Base-by-base conservation (phyloP, 768 basidiomycete species). In the Boletus reticulatus region DNA sequence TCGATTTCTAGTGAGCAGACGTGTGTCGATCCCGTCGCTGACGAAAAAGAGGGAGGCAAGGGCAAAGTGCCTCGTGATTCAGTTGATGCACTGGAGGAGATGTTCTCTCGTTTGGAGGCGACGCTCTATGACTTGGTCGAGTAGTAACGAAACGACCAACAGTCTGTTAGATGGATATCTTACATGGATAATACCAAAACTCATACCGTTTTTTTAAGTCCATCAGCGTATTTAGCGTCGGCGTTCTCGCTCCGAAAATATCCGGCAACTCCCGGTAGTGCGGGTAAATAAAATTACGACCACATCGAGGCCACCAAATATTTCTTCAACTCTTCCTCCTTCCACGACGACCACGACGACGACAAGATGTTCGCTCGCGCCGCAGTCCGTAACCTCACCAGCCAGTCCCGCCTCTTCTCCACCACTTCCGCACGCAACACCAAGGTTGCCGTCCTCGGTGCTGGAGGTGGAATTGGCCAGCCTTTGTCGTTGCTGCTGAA, bases 391-490 rank as follows among this genome's bases (percentile, higher is more conserved):
- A 67, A 80, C 42, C 68, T 88, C 64, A 69, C 80, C 52, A 67
- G 76, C 52, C 80, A 80, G 37, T 71, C 84, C 58, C 84, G 88
- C 67, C 75, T 81, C 51, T 93, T 94, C 79, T 92, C 89, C 45
- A 85, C 90, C 27, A 86, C 87, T 22, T 77, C 83, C 24, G 69
- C 84, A 43, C 82, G 85, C 66, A 81, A 80, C 60, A 87, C 86
- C 62, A 95, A 94, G 79, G 96, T 97, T 72, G 90, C 91, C 48
- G 95, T 99, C 57, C 91, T 97, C 72, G 96, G 96, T 66, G 97
- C 97, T 58, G 96, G 93, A 67, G 96, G 96, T 81, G 96, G 96
- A 75, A 98, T 98, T 73, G 96, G 96, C 72, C 96, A 98, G 75
- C 95, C 96, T 69, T 79, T 98, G 66, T 96, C 94, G 46, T 78